Evolutionary conservation across 139 green algal species (phyloP), one percentile per base, ranked within the genome.

Genomic region (Chlamydomonas sphaeroides): DNA sequence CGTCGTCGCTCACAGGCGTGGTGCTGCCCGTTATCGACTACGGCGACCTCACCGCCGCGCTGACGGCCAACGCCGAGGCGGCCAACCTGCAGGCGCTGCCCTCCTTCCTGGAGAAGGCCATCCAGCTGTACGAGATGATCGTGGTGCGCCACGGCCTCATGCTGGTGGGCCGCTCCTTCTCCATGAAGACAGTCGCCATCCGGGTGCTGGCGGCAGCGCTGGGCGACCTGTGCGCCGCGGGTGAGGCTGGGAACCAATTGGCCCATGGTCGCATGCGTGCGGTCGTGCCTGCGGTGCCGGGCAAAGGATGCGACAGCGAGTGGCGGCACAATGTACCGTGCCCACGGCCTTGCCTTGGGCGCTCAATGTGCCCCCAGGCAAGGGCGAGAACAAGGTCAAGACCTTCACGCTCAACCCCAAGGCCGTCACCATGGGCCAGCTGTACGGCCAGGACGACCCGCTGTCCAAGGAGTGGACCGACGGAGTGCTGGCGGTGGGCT

Each of bases 101-200:
- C 0, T 83, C 89, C 51, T 94, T 94, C 79, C 53, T 94, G 26
- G 84, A 85, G n/a, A 95, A 95, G 83, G 79, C 85, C 18, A 91
- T 91, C 33, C 85, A 97, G 90, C 87, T 97, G 51, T 97, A 95
- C 72, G 94, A 97, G 86, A 97, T 97, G 94, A 91, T 97, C 38
- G 87, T 94, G 14, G 91, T 95, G 32, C 89, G 92, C 0, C 92
- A 95, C 80, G 91, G 91, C 11, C 84, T 95, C 1, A 95, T 96
- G 93, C 75, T 95, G n/a, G 93, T 97, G 36, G 93, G 93, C 1
- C 84, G 86, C 72, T 68, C 88, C 41, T 95, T 92, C 62, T 87
- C 89, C 57, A 93, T 92, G 87, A 95, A 95, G 87, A 95, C 91
- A 1, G 81, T 79, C 20, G 73, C 88, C 45, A 91, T 92, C 77